Percentiles rank a stretch among this genome's conserved stretches.
Evolutionary conservation across 306 rosid species (phyloP).

Genomic region (Sicyos baderoa): DNA sequence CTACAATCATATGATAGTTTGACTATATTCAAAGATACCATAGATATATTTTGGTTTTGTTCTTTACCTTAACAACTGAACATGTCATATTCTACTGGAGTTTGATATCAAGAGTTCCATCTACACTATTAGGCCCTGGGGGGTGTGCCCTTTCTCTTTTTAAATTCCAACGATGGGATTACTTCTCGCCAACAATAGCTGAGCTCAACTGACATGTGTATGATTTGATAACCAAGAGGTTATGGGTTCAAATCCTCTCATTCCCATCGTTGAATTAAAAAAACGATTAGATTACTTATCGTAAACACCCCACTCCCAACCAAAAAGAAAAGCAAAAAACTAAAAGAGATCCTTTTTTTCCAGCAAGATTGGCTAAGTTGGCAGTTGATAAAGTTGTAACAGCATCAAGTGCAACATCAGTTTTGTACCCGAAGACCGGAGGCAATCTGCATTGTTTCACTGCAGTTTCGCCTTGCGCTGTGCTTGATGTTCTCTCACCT

Average conservation of each 20-base stretch:
- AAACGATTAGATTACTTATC: background rate
- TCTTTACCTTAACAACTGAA: background rate
- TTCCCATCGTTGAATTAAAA: no score
- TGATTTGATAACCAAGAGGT: no score
- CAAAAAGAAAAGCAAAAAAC: background rate
- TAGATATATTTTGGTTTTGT: background rate
- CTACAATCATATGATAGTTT: background rate
- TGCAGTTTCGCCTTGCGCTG: slow-evolving; percentile 77
- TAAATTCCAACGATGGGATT: background rate
- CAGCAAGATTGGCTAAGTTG: slow-evolving; percentile 76
- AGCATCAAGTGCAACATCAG: slow-evolving; percentile 62
- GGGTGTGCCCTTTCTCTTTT: background rate
- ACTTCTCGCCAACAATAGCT: no score
- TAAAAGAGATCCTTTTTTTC: slow-evolving; percentile 9
- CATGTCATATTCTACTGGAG: background rate
- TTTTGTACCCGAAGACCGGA: slow-evolving; percentile 65
- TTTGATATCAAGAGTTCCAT: background rate
- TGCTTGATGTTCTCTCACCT: slow-evolving; percentile 80
- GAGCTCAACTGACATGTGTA: no score
- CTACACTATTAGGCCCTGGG: background rate
- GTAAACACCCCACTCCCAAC: no score
- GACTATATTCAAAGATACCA: background rate
- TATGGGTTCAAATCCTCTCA: no score
- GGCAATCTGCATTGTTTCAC: slow-evolving; percentile 91
- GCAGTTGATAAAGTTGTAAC: slow-evolving; percentile 62